A percentile compares a stretch with the other conserved stretches of the same genome.
These are phyloP conservation scores for Camellia sinensis DNA, from an alignment of 148 eudicot species.

Conservation along the genomic window DNA sequence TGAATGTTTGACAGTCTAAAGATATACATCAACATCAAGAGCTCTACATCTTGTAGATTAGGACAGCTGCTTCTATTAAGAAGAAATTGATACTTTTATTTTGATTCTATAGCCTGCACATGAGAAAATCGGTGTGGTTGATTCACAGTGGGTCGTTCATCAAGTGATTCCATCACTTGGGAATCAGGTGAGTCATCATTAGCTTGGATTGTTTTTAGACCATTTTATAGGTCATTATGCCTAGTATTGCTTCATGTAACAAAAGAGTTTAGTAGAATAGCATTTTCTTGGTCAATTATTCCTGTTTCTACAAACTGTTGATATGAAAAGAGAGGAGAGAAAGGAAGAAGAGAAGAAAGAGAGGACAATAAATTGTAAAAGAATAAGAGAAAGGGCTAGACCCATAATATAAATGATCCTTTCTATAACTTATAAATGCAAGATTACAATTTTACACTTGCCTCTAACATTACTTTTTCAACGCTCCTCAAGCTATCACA, in stretches of 20 bases:
- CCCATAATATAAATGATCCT: background rate
- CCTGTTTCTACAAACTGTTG: no score
- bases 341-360: background rate
- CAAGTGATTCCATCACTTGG: constrained; percentile 82
- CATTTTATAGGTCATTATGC: no score
- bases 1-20: background rate
- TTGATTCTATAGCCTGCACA: constrained; percentile 69
- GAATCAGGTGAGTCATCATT: constrained; percentile 39
- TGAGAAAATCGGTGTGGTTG: constrained; percentile 88
- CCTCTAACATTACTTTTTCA: background rate
- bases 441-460: background rate
- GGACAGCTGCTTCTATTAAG: background rate
- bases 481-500: background rate
- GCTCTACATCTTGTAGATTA: constrained; percentile 6
- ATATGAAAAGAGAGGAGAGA: no score
- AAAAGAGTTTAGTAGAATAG: no score
- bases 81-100: background rate
- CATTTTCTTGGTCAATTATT: no score
- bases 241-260: no score
- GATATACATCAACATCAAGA: background rate
- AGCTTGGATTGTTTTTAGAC: background rate
- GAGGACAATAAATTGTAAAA: background rate
- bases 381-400: background rate
- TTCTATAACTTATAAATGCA: background rate
- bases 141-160: constrained; percentile 82